Evolutionary conservation across 352 stramenopile genomes (phyloP).

Genomic region (Phytophthora hybrid): DNA sequence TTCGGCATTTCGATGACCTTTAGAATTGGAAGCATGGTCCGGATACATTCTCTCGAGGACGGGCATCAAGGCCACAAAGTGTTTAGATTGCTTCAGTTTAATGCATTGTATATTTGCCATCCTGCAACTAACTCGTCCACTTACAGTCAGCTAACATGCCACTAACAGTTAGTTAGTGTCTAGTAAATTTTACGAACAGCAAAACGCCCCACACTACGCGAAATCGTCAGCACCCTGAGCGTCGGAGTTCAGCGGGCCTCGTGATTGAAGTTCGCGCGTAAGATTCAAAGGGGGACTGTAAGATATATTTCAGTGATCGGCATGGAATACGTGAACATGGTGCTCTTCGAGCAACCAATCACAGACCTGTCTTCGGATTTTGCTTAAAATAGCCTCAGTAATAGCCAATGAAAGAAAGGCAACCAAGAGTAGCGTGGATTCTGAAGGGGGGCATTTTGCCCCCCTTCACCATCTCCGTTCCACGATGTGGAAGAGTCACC

Average conservation of each 20-base stretch:
- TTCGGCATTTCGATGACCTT: no score
- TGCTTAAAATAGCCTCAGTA: neutral
- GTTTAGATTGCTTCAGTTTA: no score
- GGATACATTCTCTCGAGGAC: no score
- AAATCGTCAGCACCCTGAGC: neutral
- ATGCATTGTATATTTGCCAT: no score
- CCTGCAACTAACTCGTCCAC: no score
- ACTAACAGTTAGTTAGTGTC: no score
- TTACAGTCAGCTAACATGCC: no score
- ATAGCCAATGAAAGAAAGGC: conserved; percentile 2
- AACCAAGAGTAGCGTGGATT: neutral
- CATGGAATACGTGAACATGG: neutral
- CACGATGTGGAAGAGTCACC: no score
- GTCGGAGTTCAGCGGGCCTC: neutral
- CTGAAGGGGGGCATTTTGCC: neutral
- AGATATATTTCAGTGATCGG: neutral
- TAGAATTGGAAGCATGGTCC: no score
- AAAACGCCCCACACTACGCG: no score
- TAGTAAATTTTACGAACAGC: no score
- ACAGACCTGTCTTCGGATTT: neutral
- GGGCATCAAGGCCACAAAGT: no score
- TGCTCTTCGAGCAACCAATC: neutral
- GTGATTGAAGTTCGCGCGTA: conserved; percentile 1
- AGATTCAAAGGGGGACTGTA: neutral
- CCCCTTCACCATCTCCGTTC: neutral